Base-by-base conservation (phyloP, 768 basidiomycete genomes). In the Termitomyces sp. region DNA sequence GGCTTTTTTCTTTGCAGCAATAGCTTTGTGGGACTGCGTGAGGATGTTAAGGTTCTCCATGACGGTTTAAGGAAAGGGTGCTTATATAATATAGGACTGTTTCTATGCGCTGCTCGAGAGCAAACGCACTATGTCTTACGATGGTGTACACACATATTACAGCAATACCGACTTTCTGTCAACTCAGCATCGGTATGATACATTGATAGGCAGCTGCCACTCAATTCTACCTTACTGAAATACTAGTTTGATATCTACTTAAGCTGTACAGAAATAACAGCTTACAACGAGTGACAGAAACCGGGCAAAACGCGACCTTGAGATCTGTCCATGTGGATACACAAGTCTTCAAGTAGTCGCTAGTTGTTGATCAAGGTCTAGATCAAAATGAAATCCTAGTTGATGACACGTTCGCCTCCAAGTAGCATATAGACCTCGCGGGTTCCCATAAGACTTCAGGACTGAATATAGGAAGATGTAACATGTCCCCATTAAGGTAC, bases 1-100 rank as follows among this genome's bases (percentile, higher is more conserved):
- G 41, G 82, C 82, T 41, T 80, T 81, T 66, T 81, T 86, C 69
- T 92, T 92, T 28, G 84, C 78, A 0, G 85, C 84, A 59, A 87
- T 74, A 48, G 80, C 83, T 31, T 71, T 75, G 70, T 87, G 85
- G 22, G 87, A 84, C 41, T 74, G 77, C 13, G 88, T 89, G 65
- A 91, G 82, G 48, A 77, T 61, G 37, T 79, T 63, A 62, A 85
- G 56, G 70, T 87, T 63, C 18, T 58, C 55, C 61, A 66, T 64
- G 58, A 55, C 49, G 47, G 56, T 54, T 44, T 31, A 44, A 50
- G 16, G 46, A 51, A 50, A 29, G 3, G 16, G 20, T 41, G 64
- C 54, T 63, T 61, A 64, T 55, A 53, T 63, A 55, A 64, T 59
- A 31, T 33, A 45, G n/a, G n/a, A n/a, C n/a, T n/a, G n/a, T n/a